These are phyloP conservation scores for Cucurbita moschata DNA, from an alignment of 306 rosid species.

Conservation along the genomic window DNA sequence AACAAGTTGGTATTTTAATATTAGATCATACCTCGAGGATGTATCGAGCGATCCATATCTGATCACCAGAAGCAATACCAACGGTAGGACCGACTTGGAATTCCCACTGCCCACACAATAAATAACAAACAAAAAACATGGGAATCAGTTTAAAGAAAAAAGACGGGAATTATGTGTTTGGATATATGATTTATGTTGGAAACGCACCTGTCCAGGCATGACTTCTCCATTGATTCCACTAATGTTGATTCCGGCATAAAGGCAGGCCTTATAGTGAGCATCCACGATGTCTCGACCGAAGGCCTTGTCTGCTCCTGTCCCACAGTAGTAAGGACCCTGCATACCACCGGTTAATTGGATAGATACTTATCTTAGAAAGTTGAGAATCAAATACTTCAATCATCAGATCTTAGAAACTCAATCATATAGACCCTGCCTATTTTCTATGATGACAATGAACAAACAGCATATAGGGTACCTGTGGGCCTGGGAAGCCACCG, in stretches of 20 bases:
- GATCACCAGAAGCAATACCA: conserved; percentile 41
- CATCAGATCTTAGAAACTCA: too few relatives aligned
- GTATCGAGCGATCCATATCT: conserved; percentile 40
- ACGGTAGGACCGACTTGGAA: conserved; percentile 42
- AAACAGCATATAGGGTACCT: conserved; percentile 15
- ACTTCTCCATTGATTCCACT: conserved; percentile 46
- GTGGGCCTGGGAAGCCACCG: conserved; percentile 46
- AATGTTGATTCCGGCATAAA: conserved; percentile 37
- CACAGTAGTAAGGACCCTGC: conserved; percentile 49
- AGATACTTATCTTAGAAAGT: background rate
- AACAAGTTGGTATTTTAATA: background rate
- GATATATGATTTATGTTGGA: background rate
- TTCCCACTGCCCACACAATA: conserved; percentile 26
- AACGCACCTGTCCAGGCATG: conserved; percentile 40
- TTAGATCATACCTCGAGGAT: conserved; percentile 38
- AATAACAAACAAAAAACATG: too few relatives aligned
- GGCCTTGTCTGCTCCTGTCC: conserved; percentile 36
- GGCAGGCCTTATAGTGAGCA: conserved; percentile 44
- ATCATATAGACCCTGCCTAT: too few relatives aligned
- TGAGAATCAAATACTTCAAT: too few relatives aligned
- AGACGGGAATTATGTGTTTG: background rate
- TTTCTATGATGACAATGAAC: background rate
- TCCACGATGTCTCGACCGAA: conserved; percentile 42
- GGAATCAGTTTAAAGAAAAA: background rate
- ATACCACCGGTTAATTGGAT: background rate